These are phyloP conservation scores for Primulina tabacum DNA, from an alignment of 257 asterid genomes.

Conservation along the genomic window DNA sequence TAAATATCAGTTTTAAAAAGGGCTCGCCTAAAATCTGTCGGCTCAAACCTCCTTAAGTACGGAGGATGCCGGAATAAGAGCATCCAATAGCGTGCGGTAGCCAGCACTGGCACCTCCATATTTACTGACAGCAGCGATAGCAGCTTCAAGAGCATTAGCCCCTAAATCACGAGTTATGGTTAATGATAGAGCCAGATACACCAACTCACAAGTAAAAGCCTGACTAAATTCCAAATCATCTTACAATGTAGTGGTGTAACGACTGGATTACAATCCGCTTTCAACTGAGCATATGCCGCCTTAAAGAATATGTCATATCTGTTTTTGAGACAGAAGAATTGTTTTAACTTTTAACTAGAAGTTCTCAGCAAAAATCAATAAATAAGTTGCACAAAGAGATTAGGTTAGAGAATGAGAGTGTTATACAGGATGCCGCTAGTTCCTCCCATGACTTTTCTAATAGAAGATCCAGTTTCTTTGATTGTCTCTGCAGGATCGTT, in stretches of 20 bases:
- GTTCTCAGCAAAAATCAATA: background rate
- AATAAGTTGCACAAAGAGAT: conserved; percentile 4
- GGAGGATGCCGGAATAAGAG: conserved; percentile 82
- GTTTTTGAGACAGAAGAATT: conserved; percentile 23
- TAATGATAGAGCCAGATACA: conserved; percentile 21
- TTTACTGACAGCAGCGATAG: conserved; percentile 80
- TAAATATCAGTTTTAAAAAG: conserved; percentile 7
- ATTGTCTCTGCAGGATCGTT: conserved; percentile 89
- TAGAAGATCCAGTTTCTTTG: conserved; percentile 69
- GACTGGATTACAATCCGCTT: conserved; percentile 44
- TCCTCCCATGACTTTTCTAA: conserved; percentile 98
- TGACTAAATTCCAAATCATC: conserved; percentile 28
- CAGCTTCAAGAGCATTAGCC: conserved; percentile 92
- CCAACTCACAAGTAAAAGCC: conserved; percentile 17
- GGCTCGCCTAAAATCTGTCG: conserved; percentile 3
- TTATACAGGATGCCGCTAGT: conserved; percentile 89
- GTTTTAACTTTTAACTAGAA: background rate
- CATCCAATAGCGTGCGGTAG: conserved; percentile 84
- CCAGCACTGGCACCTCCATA: conserved; percentile 98
- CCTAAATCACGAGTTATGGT: conserved; percentile 49
- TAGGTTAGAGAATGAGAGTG: conserved; percentile 15
- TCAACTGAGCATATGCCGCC: conserved; percentile 80
- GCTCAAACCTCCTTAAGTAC: conserved; percentile 72
- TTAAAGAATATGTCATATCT: conserved; percentile 84
- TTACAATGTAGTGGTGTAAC: conserved; percentile 64